A percentile compares a stretch with the other conserved stretches of the same genome.
These are phyloP conservation scores for Linum tenue DNA, from an alignment of 345 rosid species.

Conservation along the genomic window DNA sequence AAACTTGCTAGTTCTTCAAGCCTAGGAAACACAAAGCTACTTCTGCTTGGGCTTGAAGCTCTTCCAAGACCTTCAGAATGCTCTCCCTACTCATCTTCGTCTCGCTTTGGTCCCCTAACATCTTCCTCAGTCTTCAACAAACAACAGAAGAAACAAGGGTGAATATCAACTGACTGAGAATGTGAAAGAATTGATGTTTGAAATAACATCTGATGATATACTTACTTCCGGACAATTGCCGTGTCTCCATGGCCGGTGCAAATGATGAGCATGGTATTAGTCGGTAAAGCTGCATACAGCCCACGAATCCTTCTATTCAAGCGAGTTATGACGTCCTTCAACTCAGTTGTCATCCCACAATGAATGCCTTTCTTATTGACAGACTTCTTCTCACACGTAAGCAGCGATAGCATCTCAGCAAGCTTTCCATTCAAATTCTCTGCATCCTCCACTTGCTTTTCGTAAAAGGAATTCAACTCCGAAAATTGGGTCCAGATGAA, in stretches of 20 bases:
- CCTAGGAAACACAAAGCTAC: conserved; percentile 88
- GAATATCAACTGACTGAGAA: neutral
- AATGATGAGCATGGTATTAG: conserved; percentile 74
- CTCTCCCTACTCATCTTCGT: conserved; percentile 44
- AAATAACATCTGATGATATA: neutral
- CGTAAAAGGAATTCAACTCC: conserved; percentile 57
- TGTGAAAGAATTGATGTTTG: conserved; percentile 8
- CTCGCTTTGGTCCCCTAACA: conserved; percentile 53
- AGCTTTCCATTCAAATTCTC: conserved; percentile 53
- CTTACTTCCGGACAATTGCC: conserved; percentile 68
- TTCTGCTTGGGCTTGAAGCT: conserved; percentile 94
- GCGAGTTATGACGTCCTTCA: conserved; percentile 48
- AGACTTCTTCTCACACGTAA: conserved; percentile 54
- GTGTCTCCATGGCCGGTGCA: conserved; percentile 98
- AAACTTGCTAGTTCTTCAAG: conserved; percentile 40
- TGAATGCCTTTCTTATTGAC: conserved; percentile 32
- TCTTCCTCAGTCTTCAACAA: conserved; percentile 58
- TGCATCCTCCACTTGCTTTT: conserved; percentile 54
- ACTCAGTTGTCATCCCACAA: conserved; percentile 37
- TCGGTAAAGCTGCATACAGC: conserved; percentile 52
- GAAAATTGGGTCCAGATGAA: conserved; percentile 90
- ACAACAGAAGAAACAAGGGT: conserved; percentile 4
- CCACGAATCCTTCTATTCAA: conserved; percentile 46
- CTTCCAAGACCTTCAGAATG: conserved; percentile 74
- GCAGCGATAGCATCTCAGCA: conserved; percentile 66